phyloP scores from a whole-genome alignment of 768 basidiomycete genomes.

The Guyanaporus albipodus region DNA sequence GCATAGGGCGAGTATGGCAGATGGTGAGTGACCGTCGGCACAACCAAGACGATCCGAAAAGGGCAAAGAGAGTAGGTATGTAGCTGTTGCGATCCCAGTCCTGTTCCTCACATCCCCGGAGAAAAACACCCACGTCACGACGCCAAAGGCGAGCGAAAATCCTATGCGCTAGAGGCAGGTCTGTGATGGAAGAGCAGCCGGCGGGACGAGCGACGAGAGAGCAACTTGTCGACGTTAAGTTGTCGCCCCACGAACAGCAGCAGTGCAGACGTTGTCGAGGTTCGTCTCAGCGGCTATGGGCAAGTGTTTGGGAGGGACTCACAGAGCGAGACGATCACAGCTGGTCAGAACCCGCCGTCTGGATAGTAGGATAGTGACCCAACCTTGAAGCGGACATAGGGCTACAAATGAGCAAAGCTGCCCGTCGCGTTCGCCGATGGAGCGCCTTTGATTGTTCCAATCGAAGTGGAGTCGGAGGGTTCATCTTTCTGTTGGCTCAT shows the following conservation, averaged over 20 bases:
- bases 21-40: background rate
- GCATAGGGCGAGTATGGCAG: too few relatives aligned
- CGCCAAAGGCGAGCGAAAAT: slow-evolving; percentile 41
- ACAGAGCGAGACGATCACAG: slow-evolving; percentile 32
- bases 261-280: too few relatives aligned
- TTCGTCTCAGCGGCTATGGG: background rate
- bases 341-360: slow-evolving; percentile 14
- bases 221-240: slow-evolving; percentile 38
- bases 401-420: slow-evolving; percentile 25
- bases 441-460: too few relatives aligned
- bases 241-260: too few relatives aligned
- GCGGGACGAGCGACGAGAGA: slow-evolving; percentile 35
- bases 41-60: background rate
- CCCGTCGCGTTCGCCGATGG: slow-evolving; percentile 18
- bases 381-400: slow-evolving; percentile 32
- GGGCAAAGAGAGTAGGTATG: background rate
- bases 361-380: slow-evolving; percentile 8
- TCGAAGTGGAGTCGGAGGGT: background rate
- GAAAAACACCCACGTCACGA: slow-evolving; percentile 40
- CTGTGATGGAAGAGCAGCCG: slow-evolving; percentile 26
- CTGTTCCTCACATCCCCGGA: slow-evolving; percentile 42
- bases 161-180: slow-evolving; percentile 39
- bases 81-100: slow-evolving; percentile 40
- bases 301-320: slow-evolving; percentile 10
- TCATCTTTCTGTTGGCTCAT: slow-evolving; percentile 6